Base-by-base conservation (phyloP, 2,329 filamentous ascomycete species). In the Aspergillus awamori region DNA sequence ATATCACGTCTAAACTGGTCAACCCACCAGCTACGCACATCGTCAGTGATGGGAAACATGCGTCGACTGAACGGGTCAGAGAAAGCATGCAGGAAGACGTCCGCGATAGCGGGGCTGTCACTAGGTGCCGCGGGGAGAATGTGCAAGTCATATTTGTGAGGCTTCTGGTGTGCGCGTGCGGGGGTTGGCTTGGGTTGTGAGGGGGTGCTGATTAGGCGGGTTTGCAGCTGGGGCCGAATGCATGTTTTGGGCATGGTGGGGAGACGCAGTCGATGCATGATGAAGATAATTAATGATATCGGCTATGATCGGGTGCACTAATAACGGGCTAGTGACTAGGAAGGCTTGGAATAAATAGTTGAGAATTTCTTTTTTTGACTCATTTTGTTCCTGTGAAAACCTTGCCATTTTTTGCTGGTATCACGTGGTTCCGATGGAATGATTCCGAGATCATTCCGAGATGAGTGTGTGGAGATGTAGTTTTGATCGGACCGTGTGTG, bases 1-100 rank as follows among this genome's bases (percentile, higher is more conserved):
- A 53, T 47, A 2, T 47, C 28, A 7, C 5, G 20, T 2, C 7
- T 22, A 52, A 62, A 64, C 11, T 36, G 17, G 10, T 57, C 30
- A 1, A 45, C 39, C 26, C 36, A 54, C 51, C 56, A 64, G 2
- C n/a, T 56, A 1, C 54, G 57, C 5, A 60, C 57, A 7, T 62
- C 62, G 4, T 54, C 41, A 8, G 57, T 62, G 13, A 15, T 28
- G 1, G 60, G 62, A 7, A 60, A 58, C 13, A 64, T 20, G 17
- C 62, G 62, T 5, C 28, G 41, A 51, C 48, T 64, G 49, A 64
- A 59, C 5, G 38, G 28, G 33, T 60, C 55, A 1, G 54, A 53
- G 20, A 62, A 62, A 17, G 57, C 33, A 8, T 38, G n/a, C 28
- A 59, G 20, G 17, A 60, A 62, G 5, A 60, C 33, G 3, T 57